These are phyloP conservation scores for Fusarium verticillioides DNA, from an alignment of 2,329 filamentous ascomycete genomes.

Conservation along the genomic window DNA sequence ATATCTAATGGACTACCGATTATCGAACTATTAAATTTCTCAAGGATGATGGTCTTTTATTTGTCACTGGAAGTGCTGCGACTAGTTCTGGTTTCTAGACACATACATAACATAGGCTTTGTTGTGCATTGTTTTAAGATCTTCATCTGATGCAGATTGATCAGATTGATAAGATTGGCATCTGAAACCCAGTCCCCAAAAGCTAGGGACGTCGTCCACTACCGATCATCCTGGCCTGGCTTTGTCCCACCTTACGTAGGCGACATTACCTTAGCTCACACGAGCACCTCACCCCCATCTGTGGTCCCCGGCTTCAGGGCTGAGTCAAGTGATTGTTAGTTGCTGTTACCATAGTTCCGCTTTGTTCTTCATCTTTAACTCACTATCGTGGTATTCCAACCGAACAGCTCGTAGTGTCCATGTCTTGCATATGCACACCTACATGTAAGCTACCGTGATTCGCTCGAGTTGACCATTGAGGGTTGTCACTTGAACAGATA, in stretches of 20 bases:
- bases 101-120: background rate
- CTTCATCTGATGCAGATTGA: conserved; percentile 42
- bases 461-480: background rate
- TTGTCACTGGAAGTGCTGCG: background rate
- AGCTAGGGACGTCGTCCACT: conserved; percentile 29
- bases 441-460: background rate
- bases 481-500: background rate
- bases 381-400: background rate
- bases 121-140: conserved; percentile 20
- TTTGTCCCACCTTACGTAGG: conserved; percentile 23
- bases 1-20: background rate
- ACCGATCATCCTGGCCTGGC: conserved; percentile 15
- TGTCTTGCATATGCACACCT: background rate
- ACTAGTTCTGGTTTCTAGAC: background rate
- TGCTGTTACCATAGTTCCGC: background rate
- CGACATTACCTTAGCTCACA: conserved; percentile 8
- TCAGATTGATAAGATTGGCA: conserved; percentile 46
- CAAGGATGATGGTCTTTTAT: background rate
- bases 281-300: conserved; percentile 9
- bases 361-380: background rate
- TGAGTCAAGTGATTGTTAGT: background rate
- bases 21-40: background rate
- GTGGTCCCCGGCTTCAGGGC: conserved; percentile 3
- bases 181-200: conserved; percentile 18
- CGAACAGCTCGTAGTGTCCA: background rate